phyloP scores from a whole-genome alignment of 2,329 filamentous ascomycete genomes.

The Aphanoascus verrucosus region DNA sequence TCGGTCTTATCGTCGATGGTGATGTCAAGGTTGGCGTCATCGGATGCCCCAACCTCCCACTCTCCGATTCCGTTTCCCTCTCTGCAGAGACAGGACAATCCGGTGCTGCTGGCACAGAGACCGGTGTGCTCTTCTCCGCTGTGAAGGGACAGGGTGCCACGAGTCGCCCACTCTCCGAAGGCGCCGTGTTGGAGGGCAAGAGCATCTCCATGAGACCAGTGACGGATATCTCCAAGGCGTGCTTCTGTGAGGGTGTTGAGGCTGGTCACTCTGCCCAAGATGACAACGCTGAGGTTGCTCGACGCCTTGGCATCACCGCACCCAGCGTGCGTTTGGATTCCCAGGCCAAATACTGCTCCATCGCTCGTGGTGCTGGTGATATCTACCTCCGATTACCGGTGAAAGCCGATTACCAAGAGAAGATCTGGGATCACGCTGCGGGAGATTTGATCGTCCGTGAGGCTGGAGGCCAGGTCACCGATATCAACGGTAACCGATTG shows the following conservation, averaged over 20 bases:
- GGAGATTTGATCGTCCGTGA: conserved; percentile 90
- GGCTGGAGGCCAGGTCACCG: conserved; percentile 83
- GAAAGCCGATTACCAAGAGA: conserved; percentile 83
- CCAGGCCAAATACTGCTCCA: conserved; percentile 94
- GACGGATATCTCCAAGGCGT: conserved; percentile 63
- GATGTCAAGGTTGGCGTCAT: conserved; percentile 90
- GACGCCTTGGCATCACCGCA: conserved; percentile 73
- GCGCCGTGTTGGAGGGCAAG: conserved; percentile 39
- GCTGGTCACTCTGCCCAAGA: conserved; percentile 81
- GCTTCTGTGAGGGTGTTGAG: conserved; percentile 95
- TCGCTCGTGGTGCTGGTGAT: conserved; percentile 86
- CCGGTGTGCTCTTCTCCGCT: conserved; percentile 81
- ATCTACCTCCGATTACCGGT: conserved; percentile 86
- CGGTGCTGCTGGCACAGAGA: conserved; percentile 61
- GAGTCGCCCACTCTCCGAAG: conserved; percentile 60
- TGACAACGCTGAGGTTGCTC: conserved; percentile 75
- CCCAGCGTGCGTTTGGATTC: conserved; percentile 94
- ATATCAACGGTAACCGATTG: conserved; percentile 71
- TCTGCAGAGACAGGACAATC: conserved; percentile 62
- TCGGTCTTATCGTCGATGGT: conserved; percentile 84
- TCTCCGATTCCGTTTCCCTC: conserved; percentile 65
- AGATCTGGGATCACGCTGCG: conserved; percentile 98
- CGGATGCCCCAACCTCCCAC: conserved; percentile 86
- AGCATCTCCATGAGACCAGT: conserved; percentile 71
- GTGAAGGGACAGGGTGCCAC: conserved; percentile 67